These are phyloP conservation scores for Melanomma pulvis-pyrius DNA, from an alignment of 495 filamentous ascomycete species.

Conservation along the genomic window DNA sequence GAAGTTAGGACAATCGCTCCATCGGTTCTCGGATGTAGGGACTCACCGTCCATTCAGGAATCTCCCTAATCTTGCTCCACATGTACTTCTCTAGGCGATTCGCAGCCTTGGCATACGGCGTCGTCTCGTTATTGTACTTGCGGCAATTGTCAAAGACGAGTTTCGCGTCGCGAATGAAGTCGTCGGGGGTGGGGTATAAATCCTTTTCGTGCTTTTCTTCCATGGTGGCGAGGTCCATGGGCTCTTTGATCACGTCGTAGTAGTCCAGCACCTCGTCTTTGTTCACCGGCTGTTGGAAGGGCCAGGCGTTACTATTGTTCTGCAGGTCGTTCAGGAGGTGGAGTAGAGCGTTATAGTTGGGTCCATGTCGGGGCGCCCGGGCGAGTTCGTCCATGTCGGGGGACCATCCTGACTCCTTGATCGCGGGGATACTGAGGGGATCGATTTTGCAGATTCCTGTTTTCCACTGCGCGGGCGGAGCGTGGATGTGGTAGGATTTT, in stretches of 20 bases:
- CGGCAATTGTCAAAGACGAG: conserved; percentile 95
- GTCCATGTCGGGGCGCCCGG: conserved; percentile 93
- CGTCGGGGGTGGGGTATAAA: conserved; percentile 85
- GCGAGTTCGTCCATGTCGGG: conserved; percentile 97
- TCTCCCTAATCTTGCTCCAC: conserved; percentile 88
- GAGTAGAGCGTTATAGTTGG: conserved; percentile 90
- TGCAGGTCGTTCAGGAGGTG: conserved; percentile 94
- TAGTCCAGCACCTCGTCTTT: conserved; percentile 95
- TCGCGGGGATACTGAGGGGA: conserved; percentile 77
- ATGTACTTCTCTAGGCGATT: conserved; percentile 96
- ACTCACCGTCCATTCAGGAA: conserved; percentile 78
- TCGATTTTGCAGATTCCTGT: conserved; percentile 72
- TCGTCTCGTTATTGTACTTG: conserved; percentile 93
- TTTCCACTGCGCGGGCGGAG: conserved; percentile 82
- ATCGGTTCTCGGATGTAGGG: neutral
- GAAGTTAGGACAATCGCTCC: neutral
- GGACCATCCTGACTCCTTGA: conserved; percentile 90
- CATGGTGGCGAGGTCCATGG: conserved; percentile 97
- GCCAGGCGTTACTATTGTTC: conserved; percentile 89
- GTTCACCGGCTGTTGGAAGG: conserved; percentile 92
- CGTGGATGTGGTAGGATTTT: conserved; percentile 85
- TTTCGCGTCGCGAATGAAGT: conserved; percentile 88
- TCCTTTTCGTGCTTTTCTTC: conserved; percentile 94
- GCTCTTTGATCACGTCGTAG: conserved; percentile 97
- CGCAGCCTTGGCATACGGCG: conserved; percentile 91